Evolutionary conservation across 1,284 basidiomycete species (phyloP).

Genomic region (Xanthoconium separans): DNA sequence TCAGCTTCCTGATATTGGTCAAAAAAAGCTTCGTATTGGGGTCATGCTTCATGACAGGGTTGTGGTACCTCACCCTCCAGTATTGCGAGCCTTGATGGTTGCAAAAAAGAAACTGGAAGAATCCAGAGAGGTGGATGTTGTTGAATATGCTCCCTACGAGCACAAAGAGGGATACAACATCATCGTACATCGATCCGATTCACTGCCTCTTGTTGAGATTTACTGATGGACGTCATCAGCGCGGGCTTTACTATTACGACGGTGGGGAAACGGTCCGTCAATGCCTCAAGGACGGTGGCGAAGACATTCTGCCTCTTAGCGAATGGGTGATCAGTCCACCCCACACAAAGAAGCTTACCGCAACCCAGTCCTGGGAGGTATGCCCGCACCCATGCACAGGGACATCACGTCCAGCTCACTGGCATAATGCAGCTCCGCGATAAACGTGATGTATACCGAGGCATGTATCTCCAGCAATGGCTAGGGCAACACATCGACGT

Average conservation of each 20-base stretch:
- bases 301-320: constrained; percentile 30
- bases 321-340: constrained; percentile 32
- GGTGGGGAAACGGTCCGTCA: constrained; percentile 24
- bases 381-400: background rate
- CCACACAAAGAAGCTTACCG: constrained; percentile 24
- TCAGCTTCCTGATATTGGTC: constrained; percentile 19
- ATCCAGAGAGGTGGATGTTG: constrained; percentile 40
- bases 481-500: constrained; percentile 30
- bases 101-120: constrained; percentile 37
- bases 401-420: background rate
- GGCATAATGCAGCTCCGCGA: constrained; percentile 21
- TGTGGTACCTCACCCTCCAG: constrained; percentile 46
- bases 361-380: constrained; percentile 34
- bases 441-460: constrained; percentile 26
- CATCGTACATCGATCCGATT: constrained; percentile 24
- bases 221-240: constrained; percentile 4
- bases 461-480: constrained; percentile 31
- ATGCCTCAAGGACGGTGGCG: constrained; percentile 27
- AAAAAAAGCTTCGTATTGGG: constrained; percentile 40
- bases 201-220: background rate
- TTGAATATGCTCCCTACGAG: constrained; percentile 39
- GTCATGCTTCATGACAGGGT: constrained; percentile 48
- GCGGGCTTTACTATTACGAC: constrained; percentile 25
- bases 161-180: constrained; percentile 36
- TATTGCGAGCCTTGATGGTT: constrained; percentile 39